Conservation (phyloP, 2,329 filamentous ascomycete species). For the Bretziella fagacearum region DNA sequence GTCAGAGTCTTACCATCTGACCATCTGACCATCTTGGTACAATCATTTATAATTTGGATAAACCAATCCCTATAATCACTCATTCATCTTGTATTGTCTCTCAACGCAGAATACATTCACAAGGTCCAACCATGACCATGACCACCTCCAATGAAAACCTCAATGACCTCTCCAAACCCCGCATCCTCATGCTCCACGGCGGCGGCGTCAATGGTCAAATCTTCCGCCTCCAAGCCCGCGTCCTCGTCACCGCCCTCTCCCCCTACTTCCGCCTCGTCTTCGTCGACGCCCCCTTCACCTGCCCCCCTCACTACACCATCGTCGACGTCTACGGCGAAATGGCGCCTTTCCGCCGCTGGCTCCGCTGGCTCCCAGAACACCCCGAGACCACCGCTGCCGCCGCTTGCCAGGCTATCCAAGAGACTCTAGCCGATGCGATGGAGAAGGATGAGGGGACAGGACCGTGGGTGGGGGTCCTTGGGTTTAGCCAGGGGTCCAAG, state of each 20-base stretch:
- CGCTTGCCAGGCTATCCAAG: slow-evolving; percentile 26
- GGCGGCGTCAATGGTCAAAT: slow-evolving; percentile 56
- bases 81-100: no score
- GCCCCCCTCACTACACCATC: slow-evolving; percentile 44
- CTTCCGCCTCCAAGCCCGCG: slow-evolving; percentile 51
- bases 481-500: slow-evolving; percentile 52
- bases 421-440: slow-evolving; percentile 30
- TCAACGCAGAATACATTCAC: no score
- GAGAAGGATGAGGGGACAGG: slow-evolving; percentile 36
- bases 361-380: slow-evolving; percentile 46
- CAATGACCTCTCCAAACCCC: slow-evolving; percentile 29
- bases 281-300: slow-evolving; percentile 50
- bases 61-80: no score
- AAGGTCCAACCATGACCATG: no score
- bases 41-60: no score
- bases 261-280: slow-evolving; percentile 54
- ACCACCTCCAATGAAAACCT: no score
- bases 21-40: no score
- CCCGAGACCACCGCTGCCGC: slow-evolving; percentile 30
- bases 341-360: slow-evolving; percentile 46
- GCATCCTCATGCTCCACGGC: slow-evolving; percentile 67
- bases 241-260: slow-evolving; percentile 29
- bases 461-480: slow-evolving; percentile 42
- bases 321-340: slow-evolving; percentile 45
- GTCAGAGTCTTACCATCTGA: no score